Evolutionary conservation across 2,329 filamentous ascomycete genomes (phyloP), one percentile per base, ranked within the genome.

Genomic region (Cladorrhinum sp.): DNA sequence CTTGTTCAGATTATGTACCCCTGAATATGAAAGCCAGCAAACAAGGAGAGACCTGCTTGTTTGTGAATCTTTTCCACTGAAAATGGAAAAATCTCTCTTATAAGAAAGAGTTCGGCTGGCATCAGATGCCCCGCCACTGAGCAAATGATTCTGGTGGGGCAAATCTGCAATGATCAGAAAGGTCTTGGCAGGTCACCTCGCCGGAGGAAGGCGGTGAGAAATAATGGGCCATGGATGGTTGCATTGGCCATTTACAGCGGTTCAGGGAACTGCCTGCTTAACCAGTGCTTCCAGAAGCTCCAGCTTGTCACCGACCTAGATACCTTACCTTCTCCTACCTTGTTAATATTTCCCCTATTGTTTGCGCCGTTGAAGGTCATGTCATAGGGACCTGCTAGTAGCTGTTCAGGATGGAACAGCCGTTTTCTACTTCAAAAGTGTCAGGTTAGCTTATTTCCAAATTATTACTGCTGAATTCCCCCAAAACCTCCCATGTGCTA

Each of bases 381-480:
- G 69, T 64, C 62, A 70, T 75, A 74, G 71, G 58, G 49, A 18
- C 41, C n/a, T 25, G 12, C 10, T 49, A 69, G 66, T 66, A 66
- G 71, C 73, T 75, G 72, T 74, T 72, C 75, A 75, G 74, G 70
- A 88, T 87, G 85, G 85, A 87, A 78, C 82, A 86, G 78, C 80
- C 83, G 67, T 85, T 83, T 66, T 88, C 87, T 72, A 88, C 86
- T 69, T 90, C 88, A 68, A 91, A 91, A 81, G 89, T 92, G 70
- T 91, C 88, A 73, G 88, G 88, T 90, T 78, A 57, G 74, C 65
- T 29, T 24, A 59, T 20, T 7, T 50, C 38, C 25, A 18, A 10
- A 2, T n/a, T 50, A 22, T 27, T 57, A 56, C 25, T 53, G 4
- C 49, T 52, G 29, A 29, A 38, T 10, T 38, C 20, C 32, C 59